A percentile compares a stretch with the other conserved stretches of the same genome.
Conservation (phyloP, 352 stramenopile genomes). For the Phytophthora boehmeriae region DNA sequence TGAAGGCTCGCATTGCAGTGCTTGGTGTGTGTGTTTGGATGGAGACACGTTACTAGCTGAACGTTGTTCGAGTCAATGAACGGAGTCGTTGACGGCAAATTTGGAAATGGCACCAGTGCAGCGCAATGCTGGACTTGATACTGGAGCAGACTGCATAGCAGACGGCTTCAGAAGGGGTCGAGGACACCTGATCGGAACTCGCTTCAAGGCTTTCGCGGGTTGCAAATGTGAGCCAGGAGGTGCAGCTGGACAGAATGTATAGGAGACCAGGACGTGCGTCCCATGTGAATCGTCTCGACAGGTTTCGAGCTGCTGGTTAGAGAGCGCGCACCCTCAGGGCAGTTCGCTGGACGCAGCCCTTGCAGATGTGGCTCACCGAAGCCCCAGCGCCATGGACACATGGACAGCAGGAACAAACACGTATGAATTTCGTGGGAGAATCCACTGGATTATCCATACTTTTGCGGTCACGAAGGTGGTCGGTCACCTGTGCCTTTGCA, state of each 20-base stretch:
- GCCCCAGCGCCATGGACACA: slow-evolving; percentile 20
- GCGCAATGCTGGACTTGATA: slow-evolving; percentile 8
- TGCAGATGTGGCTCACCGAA: slow-evolving; percentile 1
- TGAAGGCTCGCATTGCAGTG: slow-evolving; percentile 66
- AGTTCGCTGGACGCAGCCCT: slow-evolving; percentile 12
- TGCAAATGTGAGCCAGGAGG: slow-evolving; percentile 6
- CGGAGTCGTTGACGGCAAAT: slow-evolving; percentile 21
- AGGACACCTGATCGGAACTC: slow-evolving; percentile 21
- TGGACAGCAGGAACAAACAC: slow-evolving; percentile 23
- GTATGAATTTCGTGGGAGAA: slow-evolving; percentile 27
- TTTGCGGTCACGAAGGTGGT: neutral
- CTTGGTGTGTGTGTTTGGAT: slow-evolving; percentile 12
- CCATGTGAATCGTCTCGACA: slow-evolving; percentile 2
- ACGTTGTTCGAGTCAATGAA: slow-evolving; percentile 24
- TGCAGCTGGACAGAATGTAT: slow-evolving; percentile 22
- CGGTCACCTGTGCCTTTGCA: slow-evolving; percentile 12
- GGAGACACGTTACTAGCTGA: slow-evolving; percentile 21
- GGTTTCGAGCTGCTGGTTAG: slow-evolving; percentile 14
- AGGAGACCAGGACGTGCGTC: slow-evolving; percentile 9
- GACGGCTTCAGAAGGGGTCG: slow-evolving; percentile 13
- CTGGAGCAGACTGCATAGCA: slow-evolving; percentile 12
- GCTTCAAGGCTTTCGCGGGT: slow-evolving; percentile 22
- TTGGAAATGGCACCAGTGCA: slow-evolving; percentile 34
- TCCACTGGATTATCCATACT: slow-evolving; percentile 12
- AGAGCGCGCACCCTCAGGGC: neutral